Evolutionary conservation across 768 basidiomycete species (phyloP).

Genomic region (Auriculariales sp.): DNA sequence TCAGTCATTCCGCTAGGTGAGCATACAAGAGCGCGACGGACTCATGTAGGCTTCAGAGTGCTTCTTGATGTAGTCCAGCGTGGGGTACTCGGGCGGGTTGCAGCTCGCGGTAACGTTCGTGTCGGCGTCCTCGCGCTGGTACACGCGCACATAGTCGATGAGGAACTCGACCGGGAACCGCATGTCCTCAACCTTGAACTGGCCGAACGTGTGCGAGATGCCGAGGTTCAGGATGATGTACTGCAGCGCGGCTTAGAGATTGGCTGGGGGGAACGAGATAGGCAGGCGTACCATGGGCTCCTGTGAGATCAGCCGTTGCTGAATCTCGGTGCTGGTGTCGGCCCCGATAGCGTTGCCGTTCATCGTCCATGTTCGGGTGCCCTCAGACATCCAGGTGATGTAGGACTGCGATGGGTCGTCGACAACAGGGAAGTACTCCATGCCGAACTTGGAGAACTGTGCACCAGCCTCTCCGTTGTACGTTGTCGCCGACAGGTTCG

Average conservation of each 20-base stretch:
- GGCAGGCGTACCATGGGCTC: conserved; percentile 63
- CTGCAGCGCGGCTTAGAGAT: conserved; percentile 20
- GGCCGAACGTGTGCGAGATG: conserved; percentile 67
- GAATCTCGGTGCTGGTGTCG: conserved; percentile 45
- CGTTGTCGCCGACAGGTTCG: conserved; percentile 66
- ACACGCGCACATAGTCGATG: conserved; percentile 83
- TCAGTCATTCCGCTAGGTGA: background rate
- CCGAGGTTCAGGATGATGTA: conserved; percentile 79
- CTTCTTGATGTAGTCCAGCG: conserved; percentile 59
- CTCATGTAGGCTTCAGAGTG: conserved; percentile 42
- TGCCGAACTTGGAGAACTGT: conserved; percentile 27
- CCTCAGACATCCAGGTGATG: conserved; percentile 63
- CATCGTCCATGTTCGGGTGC: conserved; percentile 53
- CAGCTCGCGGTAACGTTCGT: conserved; percentile 67
- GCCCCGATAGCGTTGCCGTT: conserved; percentile 45
- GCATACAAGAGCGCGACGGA: background rate
- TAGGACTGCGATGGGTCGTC: conserved; percentile 55
- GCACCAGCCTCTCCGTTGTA: conserved; percentile 34
- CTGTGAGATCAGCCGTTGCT: conserved; percentile 54
- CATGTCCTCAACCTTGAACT: conserved; percentile 55
- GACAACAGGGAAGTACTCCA: conserved; percentile 68
- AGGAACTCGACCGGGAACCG: conserved; percentile 62
- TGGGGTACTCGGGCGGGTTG: conserved; percentile 67
- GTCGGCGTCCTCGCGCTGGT: conserved; percentile 51
- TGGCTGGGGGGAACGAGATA: conserved; percentile 24